phyloP scores from a whole-genome alignment of 306 rosid species.

The Casuarina glauca region DNA sequence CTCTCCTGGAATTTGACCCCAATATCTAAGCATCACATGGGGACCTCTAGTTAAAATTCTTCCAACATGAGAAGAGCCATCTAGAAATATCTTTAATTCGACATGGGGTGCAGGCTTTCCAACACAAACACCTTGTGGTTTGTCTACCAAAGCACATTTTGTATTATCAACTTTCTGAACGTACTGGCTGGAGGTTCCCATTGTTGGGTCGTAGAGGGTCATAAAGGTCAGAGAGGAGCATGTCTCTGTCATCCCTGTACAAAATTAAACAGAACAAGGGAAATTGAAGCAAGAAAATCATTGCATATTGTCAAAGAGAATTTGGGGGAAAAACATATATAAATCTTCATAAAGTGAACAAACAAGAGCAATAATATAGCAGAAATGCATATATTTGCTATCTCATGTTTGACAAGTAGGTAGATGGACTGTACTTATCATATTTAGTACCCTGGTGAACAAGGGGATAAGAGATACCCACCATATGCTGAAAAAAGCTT shows the following conservation, averaged over 20 bases:
- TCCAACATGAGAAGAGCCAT: conserved; percentile 50
- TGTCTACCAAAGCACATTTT: conserved; percentile 32
- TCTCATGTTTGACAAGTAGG: not conserved
- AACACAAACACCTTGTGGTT: conserved; percentile 72
- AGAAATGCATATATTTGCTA: not conserved
- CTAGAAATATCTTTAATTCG: conserved; percentile 57
- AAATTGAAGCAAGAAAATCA: conserved; percentile 22
- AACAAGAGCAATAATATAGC: not conserved
- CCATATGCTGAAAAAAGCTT: conserved; percentile 93
- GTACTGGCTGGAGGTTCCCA: conserved; percentile 27
- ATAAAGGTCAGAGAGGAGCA: conserved; percentile 83
- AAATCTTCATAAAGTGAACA: conserved; percentile 2
- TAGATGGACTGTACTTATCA: not conserved
- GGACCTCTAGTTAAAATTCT: conserved; percentile 91
- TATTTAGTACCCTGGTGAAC: conserved; percentile 1
- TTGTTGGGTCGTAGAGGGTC: conserved; percentile 53
- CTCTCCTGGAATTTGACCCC: conserved; percentile 52
- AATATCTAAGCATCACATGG: conserved; percentile 82
- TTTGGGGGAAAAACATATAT: not conserved
- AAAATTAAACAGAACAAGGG: conserved; percentile 26
- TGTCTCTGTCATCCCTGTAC: conserved; percentile 84
- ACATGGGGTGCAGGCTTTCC: conserved; percentile 97
- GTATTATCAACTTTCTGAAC: conserved; percentile 19
- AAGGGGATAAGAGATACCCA: conserved; percentile 32
- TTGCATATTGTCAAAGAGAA: not conserved